phyloP scores from a whole-genome alignment of 495 filamentous ascomycete species.

The Hypomontagnella submonticulosa region DNA sequence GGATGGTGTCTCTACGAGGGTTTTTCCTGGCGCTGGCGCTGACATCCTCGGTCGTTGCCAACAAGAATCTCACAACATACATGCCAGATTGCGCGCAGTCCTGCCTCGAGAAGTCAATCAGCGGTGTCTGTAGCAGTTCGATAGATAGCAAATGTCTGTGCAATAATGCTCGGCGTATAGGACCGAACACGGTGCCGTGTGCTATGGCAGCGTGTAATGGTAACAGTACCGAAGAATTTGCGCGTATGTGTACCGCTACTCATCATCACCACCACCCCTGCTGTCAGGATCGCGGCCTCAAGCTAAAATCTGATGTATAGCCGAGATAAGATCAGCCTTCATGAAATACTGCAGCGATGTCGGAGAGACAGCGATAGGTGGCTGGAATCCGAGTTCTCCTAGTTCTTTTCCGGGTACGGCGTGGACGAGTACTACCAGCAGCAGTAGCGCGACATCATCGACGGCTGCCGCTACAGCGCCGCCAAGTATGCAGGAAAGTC shows the following conservation, averaged over 20 bases:
- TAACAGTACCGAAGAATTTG: constrained; percentile 14
- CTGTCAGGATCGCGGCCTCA: neutral
- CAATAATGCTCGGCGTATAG: constrained; percentile 19
- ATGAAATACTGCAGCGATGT: constrained; percentile 24
- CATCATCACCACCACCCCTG: neutral
- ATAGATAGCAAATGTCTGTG: constrained; percentile 40
- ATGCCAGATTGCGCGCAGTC: constrained; percentile 34
- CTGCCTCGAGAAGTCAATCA: constrained; percentile 30
- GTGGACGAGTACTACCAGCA: constrained; percentile 1
- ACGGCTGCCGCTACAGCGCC: neutral
- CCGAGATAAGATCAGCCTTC: constrained; percentile 2
- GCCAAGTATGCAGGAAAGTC: neutral
- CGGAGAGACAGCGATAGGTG: neutral
- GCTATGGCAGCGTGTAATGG: constrained; percentile 16
- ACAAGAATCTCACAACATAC: constrained; percentile 35
- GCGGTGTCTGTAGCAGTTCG: constrained; percentile 17
- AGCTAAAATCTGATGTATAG: constrained; percentile 5
- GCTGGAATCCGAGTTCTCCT: neutral
- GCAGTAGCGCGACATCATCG: neutral
- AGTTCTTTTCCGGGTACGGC: neutral
- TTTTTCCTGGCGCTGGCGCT: constrained; percentile 7
- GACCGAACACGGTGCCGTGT: constrained; percentile 19
- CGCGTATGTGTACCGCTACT: constrained; percentile 5
- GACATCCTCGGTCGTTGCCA: constrained; percentile 7
- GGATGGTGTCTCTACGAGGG: constrained; percentile 20